These are phyloP conservation scores for Ophiocordyceps unilateralis DNA, from an alignment of 2,329 filamentous ascomycete species.

Conservation along the genomic window DNA sequence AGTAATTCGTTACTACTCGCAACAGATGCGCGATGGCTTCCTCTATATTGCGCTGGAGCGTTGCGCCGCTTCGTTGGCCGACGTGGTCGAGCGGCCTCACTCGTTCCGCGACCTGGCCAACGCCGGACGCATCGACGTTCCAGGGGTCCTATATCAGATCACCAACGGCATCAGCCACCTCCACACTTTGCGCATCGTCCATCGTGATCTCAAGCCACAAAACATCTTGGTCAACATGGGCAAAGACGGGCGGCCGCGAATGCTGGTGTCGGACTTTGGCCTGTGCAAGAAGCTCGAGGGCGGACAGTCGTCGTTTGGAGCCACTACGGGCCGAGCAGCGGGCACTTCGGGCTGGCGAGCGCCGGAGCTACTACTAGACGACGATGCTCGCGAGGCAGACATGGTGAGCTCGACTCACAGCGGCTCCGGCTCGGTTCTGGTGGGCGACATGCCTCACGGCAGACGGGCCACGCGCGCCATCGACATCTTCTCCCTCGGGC, in stretches of 20 bases:
- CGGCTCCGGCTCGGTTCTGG: constrained; percentile 40
- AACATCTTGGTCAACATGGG: constrained; percentile 79
- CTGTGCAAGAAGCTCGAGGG: constrained; percentile 94
- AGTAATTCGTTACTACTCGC: constrained; percentile 93
- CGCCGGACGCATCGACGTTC: constrained; percentile 58
- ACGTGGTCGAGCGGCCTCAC: constrained; percentile 65
- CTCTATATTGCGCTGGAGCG: constrained; percentile 92
- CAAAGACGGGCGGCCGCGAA: constrained; percentile 53
- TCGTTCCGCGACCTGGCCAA: constrained; percentile 51
- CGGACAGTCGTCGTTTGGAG: constrained; percentile 84
- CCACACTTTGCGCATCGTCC: constrained; percentile 84
- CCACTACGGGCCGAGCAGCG: constrained; percentile 82
- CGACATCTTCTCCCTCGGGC: constrained; percentile 90
- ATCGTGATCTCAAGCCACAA: constrained; percentile 92
- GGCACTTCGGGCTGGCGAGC: constrained; percentile 95
- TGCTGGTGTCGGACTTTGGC: constrained; percentile 94
- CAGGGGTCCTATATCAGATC: constrained; percentile 72
- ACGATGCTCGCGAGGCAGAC: constrained; percentile 47
- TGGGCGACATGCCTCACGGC: constrained; percentile 35
- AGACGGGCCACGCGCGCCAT: constrained; percentile 87
- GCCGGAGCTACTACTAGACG: constrained; percentile 75
- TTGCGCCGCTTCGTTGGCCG: constrained; percentile 83
- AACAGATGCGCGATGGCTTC: constrained; percentile 76
- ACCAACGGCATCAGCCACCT: constrained; percentile 77
- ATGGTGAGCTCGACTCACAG: constrained; percentile 33